Percentiles rank a stretch among this genome's conserved stretches.
Evolutionary conservation across 2,329 filamentous ascomycete genomes (phyloP).

Genomic region (Diplodia sapinea): DNA sequence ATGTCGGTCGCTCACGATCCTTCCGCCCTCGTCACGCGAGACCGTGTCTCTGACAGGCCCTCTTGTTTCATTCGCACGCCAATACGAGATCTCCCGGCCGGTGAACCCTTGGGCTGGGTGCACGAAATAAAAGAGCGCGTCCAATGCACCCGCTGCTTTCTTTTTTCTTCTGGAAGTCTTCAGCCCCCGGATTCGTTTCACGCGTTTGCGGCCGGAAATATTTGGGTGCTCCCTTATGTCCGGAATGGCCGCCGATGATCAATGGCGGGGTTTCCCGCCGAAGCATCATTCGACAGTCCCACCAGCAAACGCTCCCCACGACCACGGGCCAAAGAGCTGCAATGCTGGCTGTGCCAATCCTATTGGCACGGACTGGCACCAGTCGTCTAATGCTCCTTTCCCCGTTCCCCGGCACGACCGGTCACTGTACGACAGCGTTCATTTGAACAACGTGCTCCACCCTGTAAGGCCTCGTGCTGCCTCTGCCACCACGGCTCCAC

Average conservation of each 20-base stretch:
- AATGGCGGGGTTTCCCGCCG: constrained; percentile 5
- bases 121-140: neutral
- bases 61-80: constrained; percentile 18
- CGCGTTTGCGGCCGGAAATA: constrained; percentile 9
- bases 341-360: constrained; percentile 4
- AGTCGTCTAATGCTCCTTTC: constrained; percentile 19
- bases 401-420: constrained; percentile 4
- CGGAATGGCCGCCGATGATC: constrained; percentile 6
- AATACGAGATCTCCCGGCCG: constrained; percentile 20
- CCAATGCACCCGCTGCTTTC: constrained; percentile 11
- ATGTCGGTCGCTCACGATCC: constrained; percentile 15
- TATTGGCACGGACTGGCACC: neutral
- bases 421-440: constrained; percentile 4
- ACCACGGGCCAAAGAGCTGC: neutral
- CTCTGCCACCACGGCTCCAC: constrained; percentile 19
- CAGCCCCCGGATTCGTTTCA: neutral
- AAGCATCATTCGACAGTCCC: neutral
- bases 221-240: constrained; percentile 5
- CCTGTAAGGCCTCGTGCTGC: constrained; percentile 19
- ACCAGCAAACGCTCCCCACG: constrained; percentile 19
- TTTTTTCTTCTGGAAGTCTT: constrained; percentile 26
- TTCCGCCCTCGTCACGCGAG: constrained; percentile 20
- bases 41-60: neutral
- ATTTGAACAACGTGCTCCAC: constrained; percentile 6
- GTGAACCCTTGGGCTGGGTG: neutral